Base-by-base conservation (phyloP, 352 stramenopile species). In the Globisporangium cystogenes region DNA sequence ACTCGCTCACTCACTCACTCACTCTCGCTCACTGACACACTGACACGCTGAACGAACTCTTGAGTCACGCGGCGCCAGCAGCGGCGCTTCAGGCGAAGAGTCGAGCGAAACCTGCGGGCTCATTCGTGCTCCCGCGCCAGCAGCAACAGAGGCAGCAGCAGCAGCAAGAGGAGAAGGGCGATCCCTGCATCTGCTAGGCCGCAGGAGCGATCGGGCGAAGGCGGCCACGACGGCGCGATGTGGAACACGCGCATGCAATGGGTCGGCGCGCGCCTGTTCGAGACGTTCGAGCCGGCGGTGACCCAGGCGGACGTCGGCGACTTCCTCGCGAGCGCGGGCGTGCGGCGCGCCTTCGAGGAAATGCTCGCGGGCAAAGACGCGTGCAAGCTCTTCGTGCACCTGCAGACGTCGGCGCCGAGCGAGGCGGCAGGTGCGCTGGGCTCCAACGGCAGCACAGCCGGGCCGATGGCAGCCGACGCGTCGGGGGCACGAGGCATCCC, bases 161-260 rank as follows among this genome's bases (percentile, higher is more conserved):
- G 5, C 29, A 43, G 37, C 37, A 23, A 18, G 2, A 43, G 37
- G 37, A 43, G 20, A 21, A 16, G n/a, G n/a, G n/a, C n/a, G n/a
- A n/a, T n/a, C n/a, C n/a, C n/a, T n/a, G n/a, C n/a, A n/a, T n/a
- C n/a, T n/a, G n/a, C n/a, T n/a, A n/a, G n/a, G n/a, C n/a, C n/a
- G n/a, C n/a, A n/a, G n/a, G n/a, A n/a, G n/a, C n/a, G n/a, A n/a
- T n/a, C n/a, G n/a, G n/a, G n/a, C n/a, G n/a, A n/a, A n/a, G 39
- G 12, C 39, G 39, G 10, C 7, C 3, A 18, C 18, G 16, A 14
- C 27, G 26, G 20, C 27, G 40, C 37, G 50, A 94, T 94, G 79
- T 72, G 67, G 65, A 94, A 59, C 39, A 56, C 74, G 43, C 84
- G 84, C 43, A 90, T 93, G 77, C 82, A 92, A 62, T 94, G 84